Evolutionary conservation across 495 filamentous ascomycete species (phyloP).

Genomic region (Penicillium coffeae): DNA sequence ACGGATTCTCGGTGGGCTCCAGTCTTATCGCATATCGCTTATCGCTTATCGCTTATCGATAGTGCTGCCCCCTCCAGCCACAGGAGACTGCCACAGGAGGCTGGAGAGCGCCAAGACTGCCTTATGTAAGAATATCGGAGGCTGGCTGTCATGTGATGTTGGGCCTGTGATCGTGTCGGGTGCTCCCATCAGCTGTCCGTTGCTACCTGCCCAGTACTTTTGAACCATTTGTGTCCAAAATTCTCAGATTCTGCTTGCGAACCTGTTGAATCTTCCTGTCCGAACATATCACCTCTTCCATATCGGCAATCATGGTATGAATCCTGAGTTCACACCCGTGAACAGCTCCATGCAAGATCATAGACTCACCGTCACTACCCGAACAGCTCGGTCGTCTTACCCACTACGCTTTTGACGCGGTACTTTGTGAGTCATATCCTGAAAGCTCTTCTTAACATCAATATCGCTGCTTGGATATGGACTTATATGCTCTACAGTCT

Average conservation of each 20-base stretch:
- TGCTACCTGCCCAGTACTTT: slow-evolving; percentile 11
- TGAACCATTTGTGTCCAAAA: slow-evolving; percentile 8
- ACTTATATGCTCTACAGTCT: slow-evolving; percentile 64
- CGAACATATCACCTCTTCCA: neutral
- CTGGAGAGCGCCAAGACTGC: neutral
- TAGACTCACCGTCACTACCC: slow-evolving; percentile 1
- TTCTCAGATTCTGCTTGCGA: neutral
- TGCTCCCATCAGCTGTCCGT: slow-evolving; percentile 16
- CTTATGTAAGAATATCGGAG: neutral
- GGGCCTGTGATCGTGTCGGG: neutral
- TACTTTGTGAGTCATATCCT: slow-evolving; percentile 62
- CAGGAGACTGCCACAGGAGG: neutral
- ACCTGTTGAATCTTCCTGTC: neutral
- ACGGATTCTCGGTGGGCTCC: slow-evolving; percentile 22
- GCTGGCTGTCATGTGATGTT: slow-evolving; percentile 28
- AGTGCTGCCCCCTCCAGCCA: neutral
- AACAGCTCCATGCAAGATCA: neutral
- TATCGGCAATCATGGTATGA: slow-evolving; percentile 20
- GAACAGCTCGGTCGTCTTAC: slow-evolving; percentile 83
- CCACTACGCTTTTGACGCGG: slow-evolving; percentile 96
- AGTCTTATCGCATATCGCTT: no score
- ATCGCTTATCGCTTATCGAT: slow-evolving; percentile 34
- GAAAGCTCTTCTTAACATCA: slow-evolving; percentile 1
- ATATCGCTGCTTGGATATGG: slow-evolving; percentile 21
- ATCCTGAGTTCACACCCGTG: neutral